Percentiles rank a stretch among this genome's conserved stretches.
Evolutionary conservation across 2,329 filamentous ascomycete genomes (phyloP).

Genomic region (Ophidiomyces ophidiicola): DNA sequence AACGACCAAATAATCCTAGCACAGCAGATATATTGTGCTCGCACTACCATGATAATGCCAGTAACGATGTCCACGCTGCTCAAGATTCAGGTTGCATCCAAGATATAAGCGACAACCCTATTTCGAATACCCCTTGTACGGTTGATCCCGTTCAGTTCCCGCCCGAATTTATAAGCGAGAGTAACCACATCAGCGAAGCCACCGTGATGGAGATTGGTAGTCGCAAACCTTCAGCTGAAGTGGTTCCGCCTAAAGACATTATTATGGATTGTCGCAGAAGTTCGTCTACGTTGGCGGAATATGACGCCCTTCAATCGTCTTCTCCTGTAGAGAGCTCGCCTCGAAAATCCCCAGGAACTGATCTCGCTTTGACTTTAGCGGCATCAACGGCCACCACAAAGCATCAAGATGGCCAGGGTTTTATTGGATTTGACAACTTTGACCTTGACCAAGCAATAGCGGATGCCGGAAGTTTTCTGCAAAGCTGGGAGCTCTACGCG

Average conservation of each 20-base stretch:
- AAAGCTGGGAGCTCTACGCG: constrained; percentile 33
- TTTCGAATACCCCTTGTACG: no score
- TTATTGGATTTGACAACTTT: constrained; percentile 26
- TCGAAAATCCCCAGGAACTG: not conserved
- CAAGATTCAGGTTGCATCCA: no score
- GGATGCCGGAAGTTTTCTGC: constrained; percentile 36
- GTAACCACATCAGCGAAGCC: no score
- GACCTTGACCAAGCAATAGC: constrained; percentile 35
- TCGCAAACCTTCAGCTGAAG: no score
- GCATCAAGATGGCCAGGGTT: constrained; percentile 27
- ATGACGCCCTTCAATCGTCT: constrained; percentile 1
- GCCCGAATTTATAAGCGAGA: no score
- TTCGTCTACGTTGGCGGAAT: constrained; percentile 1
- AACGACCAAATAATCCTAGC: constrained; percentile 24
- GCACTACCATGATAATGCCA: no score
- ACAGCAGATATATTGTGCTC: not conserved
- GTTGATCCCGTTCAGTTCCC: no score
- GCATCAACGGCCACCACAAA: constrained; percentile 24
- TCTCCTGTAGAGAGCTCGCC: constrained; percentile 1
- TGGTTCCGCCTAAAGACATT: no score
- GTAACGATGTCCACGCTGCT: no score
- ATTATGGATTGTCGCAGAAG: no score
- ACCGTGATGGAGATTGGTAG: no score
- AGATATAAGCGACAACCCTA: no score
- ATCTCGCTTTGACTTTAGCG: constrained; percentile 24